Percentiles rank a stretch among this genome's conserved stretches.
Conservation (phyloP, 306 rosid genomes). For the Cucurbita argyrosperma region DNA sequence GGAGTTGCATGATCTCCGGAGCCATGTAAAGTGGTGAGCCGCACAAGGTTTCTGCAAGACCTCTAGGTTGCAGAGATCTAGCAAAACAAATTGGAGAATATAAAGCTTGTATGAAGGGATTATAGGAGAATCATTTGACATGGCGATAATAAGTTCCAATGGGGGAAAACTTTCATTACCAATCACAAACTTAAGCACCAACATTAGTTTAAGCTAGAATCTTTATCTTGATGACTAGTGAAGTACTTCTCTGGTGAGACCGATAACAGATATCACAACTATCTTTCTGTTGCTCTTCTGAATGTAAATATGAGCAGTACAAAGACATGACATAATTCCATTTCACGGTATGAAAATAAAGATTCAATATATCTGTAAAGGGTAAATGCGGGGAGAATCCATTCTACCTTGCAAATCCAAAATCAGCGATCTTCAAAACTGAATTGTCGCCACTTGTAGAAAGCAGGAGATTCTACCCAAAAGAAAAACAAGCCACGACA, state of each 20-base stretch:
- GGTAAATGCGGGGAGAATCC: background rate
- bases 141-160: background rate
- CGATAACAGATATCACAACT: background rate
- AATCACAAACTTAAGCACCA: conserved; percentile 1
- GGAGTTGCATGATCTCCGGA: conserved; percentile 99
- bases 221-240: background rate
- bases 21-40: conserved; percentile 99
- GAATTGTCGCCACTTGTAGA: conserved; percentile 51
- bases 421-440: conserved; percentile 93
- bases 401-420: conserved; percentile 92
- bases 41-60: conserved; percentile 98
- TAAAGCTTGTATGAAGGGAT: background rate
- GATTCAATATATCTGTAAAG: background rate
- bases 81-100: conserved; percentile 10
- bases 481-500: conserved; percentile 26
- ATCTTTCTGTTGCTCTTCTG: background rate
- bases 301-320: background rate
- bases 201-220: background rate
- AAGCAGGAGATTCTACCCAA: conserved; percentile 90
- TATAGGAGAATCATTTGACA: background rate
- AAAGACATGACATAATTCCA: background rate
- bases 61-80: conserved; percentile 88
- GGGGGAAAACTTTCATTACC: background rate
- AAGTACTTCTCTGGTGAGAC: background rate
- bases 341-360: background rate